These are phyloP conservation scores for Lachnum nothofagi DNA, from an alignment of 2,329 filamentous ascomycete species.

Conservation along the genomic window DNA sequence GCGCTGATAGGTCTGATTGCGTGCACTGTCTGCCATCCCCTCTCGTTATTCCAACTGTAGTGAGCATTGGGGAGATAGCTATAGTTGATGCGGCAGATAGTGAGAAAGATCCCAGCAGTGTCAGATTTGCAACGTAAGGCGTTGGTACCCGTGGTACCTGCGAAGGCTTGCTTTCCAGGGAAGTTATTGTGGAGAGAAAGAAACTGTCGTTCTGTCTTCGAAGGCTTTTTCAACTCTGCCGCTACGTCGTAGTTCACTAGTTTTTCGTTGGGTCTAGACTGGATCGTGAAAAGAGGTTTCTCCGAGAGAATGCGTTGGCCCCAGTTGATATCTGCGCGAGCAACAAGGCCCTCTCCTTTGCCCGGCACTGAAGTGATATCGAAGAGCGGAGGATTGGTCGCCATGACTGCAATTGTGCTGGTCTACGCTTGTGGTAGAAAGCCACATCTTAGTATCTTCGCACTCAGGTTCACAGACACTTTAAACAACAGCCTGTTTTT, in stretches of 20 bases:
- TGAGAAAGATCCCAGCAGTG: slow-evolving; percentile 24
- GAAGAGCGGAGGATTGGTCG: slow-evolving; percentile 5
- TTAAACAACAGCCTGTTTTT: too few relatives aligned
- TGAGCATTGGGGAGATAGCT: slow-evolving; percentile 22
- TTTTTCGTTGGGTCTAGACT: background rate
- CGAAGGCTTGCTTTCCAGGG: slow-evolving; percentile 21
- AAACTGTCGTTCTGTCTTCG: slow-evolving; percentile 13
- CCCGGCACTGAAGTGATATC: slow-evolving; percentile 23
- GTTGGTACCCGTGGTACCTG: slow-evolving; percentile 27
- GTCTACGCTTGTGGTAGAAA: too few relatives aligned
- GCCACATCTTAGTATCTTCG: too few relatives aligned
- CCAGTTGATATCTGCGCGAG: slow-evolving; percentile 33
- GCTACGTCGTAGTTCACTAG: slow-evolving; percentile 9
- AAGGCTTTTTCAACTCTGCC: slow-evolving; percentile 8
- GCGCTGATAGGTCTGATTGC: slow-evolving; percentile 15
- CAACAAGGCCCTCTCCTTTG: slow-evolving; percentile 39
- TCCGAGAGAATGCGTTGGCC: slow-evolving; percentile 39
- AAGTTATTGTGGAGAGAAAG: slow-evolving; percentile 29
- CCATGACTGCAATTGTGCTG: too few relatives aligned
- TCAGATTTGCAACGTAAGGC: slow-evolving; percentile 25
- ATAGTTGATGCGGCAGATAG: slow-evolving; percentile 21
- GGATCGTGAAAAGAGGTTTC: slow-evolving; percentile 34
- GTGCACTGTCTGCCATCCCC: slow-evolving; percentile 18
- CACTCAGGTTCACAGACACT: too few relatives aligned
- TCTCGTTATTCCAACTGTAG: slow-evolving; percentile 17